These are phyloP conservation scores for Backusella macrospora DNA, from an alignment of 192 early-diverging fungal genomes.

Conservation along the genomic window DNA sequence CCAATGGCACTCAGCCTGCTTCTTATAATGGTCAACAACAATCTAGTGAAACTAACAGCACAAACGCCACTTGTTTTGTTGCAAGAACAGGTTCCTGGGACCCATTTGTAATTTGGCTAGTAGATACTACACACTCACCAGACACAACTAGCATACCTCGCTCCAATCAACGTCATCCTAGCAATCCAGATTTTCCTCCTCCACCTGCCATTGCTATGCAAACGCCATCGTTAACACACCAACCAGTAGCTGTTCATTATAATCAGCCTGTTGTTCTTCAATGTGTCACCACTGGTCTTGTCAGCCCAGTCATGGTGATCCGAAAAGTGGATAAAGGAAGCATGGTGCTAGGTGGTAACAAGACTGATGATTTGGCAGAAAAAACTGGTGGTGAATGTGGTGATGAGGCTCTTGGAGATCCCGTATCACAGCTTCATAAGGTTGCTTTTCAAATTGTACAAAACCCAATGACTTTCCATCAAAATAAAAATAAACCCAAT, in stretches of 20 bases:
- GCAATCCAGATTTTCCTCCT: conserved; percentile 54
- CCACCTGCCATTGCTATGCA: conserved; percentile 74
- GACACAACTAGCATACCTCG: conserved; percentile 27
- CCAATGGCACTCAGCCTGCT: conserved; percentile 31
- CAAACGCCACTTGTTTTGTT: conserved; percentile 65
- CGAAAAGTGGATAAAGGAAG: conserved; percentile 83
- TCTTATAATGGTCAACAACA: conserved; percentile 25
- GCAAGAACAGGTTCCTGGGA: conserved; percentile 79
- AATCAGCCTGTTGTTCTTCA: conserved; percentile 88
- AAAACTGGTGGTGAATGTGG: conserved; percentile 43
- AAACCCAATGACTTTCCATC: conserved; percentile 20
- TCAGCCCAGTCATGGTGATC: conserved; percentile 80
- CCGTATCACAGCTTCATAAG: conserved; percentile 89
- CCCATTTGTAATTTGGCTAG: conserved; percentile 86
- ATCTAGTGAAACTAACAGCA: conserved; percentile 11
- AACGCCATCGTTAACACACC: conserved; percentile 49
- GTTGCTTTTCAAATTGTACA: conserved; percentile 80
- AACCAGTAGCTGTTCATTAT: conserved; percentile 78
- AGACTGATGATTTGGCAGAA: conserved; percentile 16
- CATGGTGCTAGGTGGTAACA: conserved; percentile 66
- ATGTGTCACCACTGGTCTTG: conserved; percentile 81
- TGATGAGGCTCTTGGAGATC: conserved; percentile 70
- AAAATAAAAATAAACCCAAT: not conserved
- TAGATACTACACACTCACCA: conserved; percentile 62
- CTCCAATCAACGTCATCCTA: conserved; percentile 34